Evolutionary conservation across 331 rosid species (phyloP).

Genomic region (Cydonia oblonga): DNA sequence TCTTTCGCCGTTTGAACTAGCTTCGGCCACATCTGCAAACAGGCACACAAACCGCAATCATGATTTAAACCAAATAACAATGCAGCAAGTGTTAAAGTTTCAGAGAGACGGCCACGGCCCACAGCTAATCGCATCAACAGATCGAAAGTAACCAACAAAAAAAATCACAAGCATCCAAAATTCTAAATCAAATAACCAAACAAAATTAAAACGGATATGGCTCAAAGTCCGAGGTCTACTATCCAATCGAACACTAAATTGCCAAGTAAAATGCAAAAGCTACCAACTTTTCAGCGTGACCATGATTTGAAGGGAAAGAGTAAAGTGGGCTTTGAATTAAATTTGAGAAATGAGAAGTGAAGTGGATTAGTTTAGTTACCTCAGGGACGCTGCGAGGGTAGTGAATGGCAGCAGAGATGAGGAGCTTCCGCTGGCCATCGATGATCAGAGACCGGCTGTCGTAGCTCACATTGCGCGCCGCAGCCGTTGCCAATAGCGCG

Average conservation of each 20-base stretch:
- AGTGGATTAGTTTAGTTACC: conserved; percentile 14
- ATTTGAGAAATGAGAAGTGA: background rate
- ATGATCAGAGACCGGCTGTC: conserved; percentile 77
- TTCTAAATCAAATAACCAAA: background rate
- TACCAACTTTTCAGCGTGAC: background rate
- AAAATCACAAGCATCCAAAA: background rate
- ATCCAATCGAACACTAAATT: background rate
- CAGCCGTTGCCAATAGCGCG: background rate
- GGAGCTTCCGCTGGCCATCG: conserved; percentile 66
- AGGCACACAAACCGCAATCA: background rate
- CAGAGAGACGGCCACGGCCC: too few relatives aligned
- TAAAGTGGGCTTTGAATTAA: background rate
- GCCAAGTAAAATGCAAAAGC: background rate
- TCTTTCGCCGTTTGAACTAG: conserved; percentile 73
- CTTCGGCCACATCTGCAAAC: conserved; percentile 83
- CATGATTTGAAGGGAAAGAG: background rate
- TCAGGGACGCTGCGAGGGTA: conserved; percentile 93
- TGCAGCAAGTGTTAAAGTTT: background rate
- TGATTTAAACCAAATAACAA: background rate
- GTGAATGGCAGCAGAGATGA: conserved; percentile 87
- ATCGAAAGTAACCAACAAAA: background rate
- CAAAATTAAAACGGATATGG: background rate
- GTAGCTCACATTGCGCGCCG: conserved; percentile 52
- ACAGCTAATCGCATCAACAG: background rate
- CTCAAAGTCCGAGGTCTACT: background rate